A percentile compares a stretch with the other conserved stretches of the same genome.
Evolutionary conservation across 208 protist species (phyloP).

Genomic region (Acanthamoeba sp.): DNA sequence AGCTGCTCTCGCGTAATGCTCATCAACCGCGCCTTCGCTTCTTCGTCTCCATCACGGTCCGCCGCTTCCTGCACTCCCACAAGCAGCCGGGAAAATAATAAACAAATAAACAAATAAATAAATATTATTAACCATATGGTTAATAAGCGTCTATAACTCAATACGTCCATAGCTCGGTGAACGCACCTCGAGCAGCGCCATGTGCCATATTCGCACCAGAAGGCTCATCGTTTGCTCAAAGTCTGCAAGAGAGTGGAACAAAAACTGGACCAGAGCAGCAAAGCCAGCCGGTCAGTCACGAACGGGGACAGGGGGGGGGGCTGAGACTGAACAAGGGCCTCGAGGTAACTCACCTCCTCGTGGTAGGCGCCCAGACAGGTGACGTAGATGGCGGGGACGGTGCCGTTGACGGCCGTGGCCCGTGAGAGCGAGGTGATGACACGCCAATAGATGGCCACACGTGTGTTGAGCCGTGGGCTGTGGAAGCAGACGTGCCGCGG

Average conservation of each 20-base stretch:
- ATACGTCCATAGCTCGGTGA: no score
- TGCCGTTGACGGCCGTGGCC: slow-evolving; percentile 42
- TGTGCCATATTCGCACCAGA: slow-evolving; percentile 35
- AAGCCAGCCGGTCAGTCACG: not conserved
- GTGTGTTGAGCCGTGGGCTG: slow-evolving; percentile 16
- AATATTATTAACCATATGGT: no score
- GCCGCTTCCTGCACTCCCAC: slow-evolving; percentile 16
- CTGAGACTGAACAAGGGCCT: no score
- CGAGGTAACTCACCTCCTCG: slow-evolving; percentile 63
- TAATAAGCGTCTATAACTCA: no score
- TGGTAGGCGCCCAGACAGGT: slow-evolving; percentile 56
- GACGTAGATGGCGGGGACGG: slow-evolving; percentile 39
- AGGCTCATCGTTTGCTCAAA: slow-evolving; percentile 61
- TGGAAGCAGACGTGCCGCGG: slow-evolving; percentile 67
- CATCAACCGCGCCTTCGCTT: slow-evolving; percentile 23
- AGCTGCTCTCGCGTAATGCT: slow-evolving; percentile 29
- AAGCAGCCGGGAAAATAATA: not conserved
- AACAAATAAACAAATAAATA: no score
- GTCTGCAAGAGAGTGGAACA: slow-evolving; percentile 63
- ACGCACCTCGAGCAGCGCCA: slow-evolving; percentile 31
- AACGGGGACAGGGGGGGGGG: no score
- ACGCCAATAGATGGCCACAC: slow-evolving; percentile 63
- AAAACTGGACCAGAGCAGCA: slow-evolving; percentile 7
- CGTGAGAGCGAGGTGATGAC: slow-evolving; percentile 46
- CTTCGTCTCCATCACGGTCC: slow-evolving; percentile 40